Evolutionary conservation across 345 rosid genomes (phyloP), one percentile per base, ranked within the genome.

Genomic region (Brassica carinata): DNA sequence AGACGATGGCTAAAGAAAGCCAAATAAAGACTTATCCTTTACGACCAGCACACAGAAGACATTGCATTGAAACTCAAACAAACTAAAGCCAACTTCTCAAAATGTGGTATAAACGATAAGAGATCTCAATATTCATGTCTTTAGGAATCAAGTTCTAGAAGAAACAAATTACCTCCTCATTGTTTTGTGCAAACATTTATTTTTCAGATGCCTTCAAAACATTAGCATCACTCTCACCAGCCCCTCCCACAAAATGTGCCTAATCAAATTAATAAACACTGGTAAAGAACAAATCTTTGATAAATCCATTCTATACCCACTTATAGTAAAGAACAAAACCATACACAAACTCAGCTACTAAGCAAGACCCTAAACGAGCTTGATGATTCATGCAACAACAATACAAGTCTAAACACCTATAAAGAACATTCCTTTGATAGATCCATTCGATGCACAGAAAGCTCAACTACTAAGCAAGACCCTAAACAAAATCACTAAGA

Each of bases 181-280:
- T 75, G 65, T 83, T 77, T 62, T 67, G 63, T 53, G 55, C 66
- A 63, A 84, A 58, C 6, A 77, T 64, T 73, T 75, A 72, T 58
- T 86, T 85, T 77, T 88, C 89, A 2, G 88, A 81, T 43, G 88
- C 79, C 72, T 86, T 88, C 81, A 86, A 84, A 76, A 90, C 83
- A 76, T 84, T 79, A 10, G 79, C 79, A 81, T 89, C 91, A 65
- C 67, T 81, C 81, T 85, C 85, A 8, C 38, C 81, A 13, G 57
- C 72, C 26, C 81, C 80, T 0, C 75, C 74, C 33, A 66, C 27
- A 79, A 81, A 76, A 27, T 63, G 48, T 71, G 77, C 75, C 98
- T 92, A 87, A 40, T 31, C 53, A 43, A 38, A 43, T 43, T 10
- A 43, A 43, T 43, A 43, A 43, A 43, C 14, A 43, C n/a, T 43